Evolutionary conservation across 225 moss, liverwort and hornwort species (phyloP).

Genomic region (Pseudisothecium myosuroides): DNA sequence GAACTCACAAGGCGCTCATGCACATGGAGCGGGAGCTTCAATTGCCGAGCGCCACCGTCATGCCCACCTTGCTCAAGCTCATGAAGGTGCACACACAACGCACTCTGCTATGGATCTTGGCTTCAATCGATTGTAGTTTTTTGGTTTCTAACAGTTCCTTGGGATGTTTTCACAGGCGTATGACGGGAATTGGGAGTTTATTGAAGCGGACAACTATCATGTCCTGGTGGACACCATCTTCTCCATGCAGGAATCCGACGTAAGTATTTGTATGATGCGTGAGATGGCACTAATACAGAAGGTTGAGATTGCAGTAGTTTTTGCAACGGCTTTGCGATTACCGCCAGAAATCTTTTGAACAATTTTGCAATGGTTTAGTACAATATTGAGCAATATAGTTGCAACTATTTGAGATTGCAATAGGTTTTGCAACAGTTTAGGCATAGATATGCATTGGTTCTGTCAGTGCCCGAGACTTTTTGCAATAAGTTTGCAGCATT

Average conservation of each 20-base stretch:
- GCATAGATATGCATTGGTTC: background rate
- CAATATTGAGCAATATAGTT: background rate
- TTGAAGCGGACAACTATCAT: slow-evolving; percentile 40
- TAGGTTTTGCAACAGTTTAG: background rate
- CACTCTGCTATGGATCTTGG: background rate
- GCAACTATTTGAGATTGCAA: background rate
- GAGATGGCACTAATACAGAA: background rate
- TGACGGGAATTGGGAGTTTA: slow-evolving; percentile 39
- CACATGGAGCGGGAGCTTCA: slow-evolving; percentile 17
- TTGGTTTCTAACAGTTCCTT: background rate
- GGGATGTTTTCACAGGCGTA: slow-evolving; percentile 4
- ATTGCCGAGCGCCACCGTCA: background rate
- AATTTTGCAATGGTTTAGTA: background rate
- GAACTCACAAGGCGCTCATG: slow-evolving; percentile 18
- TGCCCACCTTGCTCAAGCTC: slow-evolving; percentile 17
- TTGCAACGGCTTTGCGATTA: background rate
- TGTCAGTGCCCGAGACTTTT: background rate
- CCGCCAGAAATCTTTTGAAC: background rate
- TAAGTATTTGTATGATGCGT: background rate
- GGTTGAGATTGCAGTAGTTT: background rate
- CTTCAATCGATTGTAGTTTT: background rate
- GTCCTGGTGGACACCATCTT: slow-evolving; percentile 35
- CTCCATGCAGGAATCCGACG: slow-evolving; percentile 18
- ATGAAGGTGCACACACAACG: background rate
- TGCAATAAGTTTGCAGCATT: background rate